Base-by-base conservation (phyloP, 148 eudicot species). In the Selenicereus undatus region DNA sequence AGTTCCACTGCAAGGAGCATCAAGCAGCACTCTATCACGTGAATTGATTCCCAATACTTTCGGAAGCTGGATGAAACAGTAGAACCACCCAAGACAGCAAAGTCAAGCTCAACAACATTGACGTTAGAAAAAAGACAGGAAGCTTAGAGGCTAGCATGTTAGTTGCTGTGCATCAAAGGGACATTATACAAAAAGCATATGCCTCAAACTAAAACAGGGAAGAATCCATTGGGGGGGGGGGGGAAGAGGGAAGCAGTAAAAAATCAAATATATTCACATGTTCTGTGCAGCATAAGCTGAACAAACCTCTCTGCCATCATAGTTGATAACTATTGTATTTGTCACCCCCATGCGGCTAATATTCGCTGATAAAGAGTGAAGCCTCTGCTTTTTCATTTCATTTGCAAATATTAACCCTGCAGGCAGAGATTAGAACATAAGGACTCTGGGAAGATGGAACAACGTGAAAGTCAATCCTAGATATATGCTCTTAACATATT, bases 1-100 rank as follows among this genome's bases (percentile, higher is more conserved):
- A 69, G 99, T 96, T 82, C 99, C 99, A 84, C 99, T 96, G 87
- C 99, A 96, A 80, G 99, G 99, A 27, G 99, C 98, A 87, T 96
- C 99, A 86, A 96, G 74, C 79, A 93, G 81, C 78, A 96, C 92
- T 87, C 99, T 91, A 80, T 96, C 98, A 20, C 86, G 89, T 65
- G 99, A 86, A 80, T 93, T 96, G 36, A 80, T 80, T 48, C 99
- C 99, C 89, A 96, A 84, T 73, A 90, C 91, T 86, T 92, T 96
- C 26, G 99, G 91, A 81, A 96, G 90, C 99, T 96, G 85, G 66
- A 83, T 36, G 82, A 62, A 72, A 71, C 75, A 74, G 66, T 65
- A 65, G 73, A 80, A 9, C 78, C 51, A 48, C 42, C 65, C 30
- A 76, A 83, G 50, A 68, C 29, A 79, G 54, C 42, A 35, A 65